Evolutionary conservation across 306 rosid species (phyloP), one percentile per base, ranked within the genome.

Genomic region (Acacia melanoxylon): DNA sequence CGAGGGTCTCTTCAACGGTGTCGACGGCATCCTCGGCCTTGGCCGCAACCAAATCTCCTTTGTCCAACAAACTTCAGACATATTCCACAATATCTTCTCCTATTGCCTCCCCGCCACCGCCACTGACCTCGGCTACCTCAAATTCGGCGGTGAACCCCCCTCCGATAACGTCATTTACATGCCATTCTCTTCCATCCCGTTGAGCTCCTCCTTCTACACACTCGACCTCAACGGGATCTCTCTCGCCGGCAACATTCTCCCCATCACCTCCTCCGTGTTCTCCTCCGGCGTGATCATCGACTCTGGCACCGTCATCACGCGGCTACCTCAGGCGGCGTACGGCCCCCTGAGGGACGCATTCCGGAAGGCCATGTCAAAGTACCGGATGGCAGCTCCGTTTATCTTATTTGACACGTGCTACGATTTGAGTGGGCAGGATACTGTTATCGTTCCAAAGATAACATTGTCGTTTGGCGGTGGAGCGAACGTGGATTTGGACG

Each of bases 331-430:
- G 65, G 65, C 14, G 13, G 65, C 15, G 13, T 58, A 58, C 65
- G 14, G 65, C 5, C 14, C 65, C 31, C 27, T 58, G 4, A 58
- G 29, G 10, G 65, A 58, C 13, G 65, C 65, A 1, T 58, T 58
- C 65, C 65, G 24, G 31, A 24, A 20, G 0, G 61, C 25, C 29
- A 58, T 58, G 65, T 58, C 65, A 4, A 58, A 3, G 31, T 58
- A 58, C 27, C 29, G 6, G 6, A 22, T 20, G 65, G 31, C 29
- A 1, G 65, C 4, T 9, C 15, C 65, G 5, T n/a, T 86, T 20
- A 86, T 89, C 4, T 9, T 89, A 7, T 20, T 58, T 6, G 65
- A 58, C 65, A 58, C 65, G 65, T 58, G 65, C 5, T 58, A n/a
- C 27, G 14, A 58, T 58, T 7, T 58, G 29, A 58, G 65, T 20